Base-by-base conservation (phyloP, 768 basidiomycete genomes). In the Porpolomopsis calyptriformis region DNA sequence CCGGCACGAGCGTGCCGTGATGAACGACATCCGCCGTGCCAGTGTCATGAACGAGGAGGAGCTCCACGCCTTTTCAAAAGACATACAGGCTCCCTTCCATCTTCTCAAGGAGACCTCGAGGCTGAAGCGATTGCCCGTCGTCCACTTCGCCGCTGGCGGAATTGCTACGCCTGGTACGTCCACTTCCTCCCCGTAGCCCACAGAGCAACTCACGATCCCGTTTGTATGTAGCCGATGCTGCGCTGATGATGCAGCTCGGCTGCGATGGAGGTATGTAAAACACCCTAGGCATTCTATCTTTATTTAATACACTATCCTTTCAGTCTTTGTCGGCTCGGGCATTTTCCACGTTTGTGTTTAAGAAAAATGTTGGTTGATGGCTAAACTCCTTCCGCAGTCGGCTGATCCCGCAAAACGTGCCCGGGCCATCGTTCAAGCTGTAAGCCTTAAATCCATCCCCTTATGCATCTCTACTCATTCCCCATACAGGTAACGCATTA, bases 181-280 rank as follows among this genome's bases (percentile, higher is more conserved):
- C 34, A 27, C 27, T 20, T 22, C 11, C 34, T 33, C 40, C 22
- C 40, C 39, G n/a, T n/a, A n/a, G n/a, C n/a, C n/a, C n/a, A n/a
- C n/a, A n/a, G n/a, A n/a, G n/a, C n/a, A 11, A 31, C 24, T 31
- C 22, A 11, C 7, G 33, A 12, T 20, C 7, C 27, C 20, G 18
- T 35, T 31, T 14, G 7, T 18, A 18, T 44, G 46, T 63, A 80
- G 91, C 88, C 53, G 94, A 99, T 63, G 94, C 94, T 12, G 96
- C 96, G 3, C 64, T 97, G 52, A 96, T 97, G 94, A 98, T 98
- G 93, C 91, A 94, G 59, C 77, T 98, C 27, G 91, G 94, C 27
- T 91, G 90, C 63, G 94, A 94, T 59, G 91, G 93, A 71, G 85
- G 92, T 92, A 57, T 2, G n/a, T 45, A n/a, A 14, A n/a, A n/a